Evolutionary conservation across 2,329 filamentous ascomycete species (phyloP).

Genomic region (Aciculosporium take): DNA sequence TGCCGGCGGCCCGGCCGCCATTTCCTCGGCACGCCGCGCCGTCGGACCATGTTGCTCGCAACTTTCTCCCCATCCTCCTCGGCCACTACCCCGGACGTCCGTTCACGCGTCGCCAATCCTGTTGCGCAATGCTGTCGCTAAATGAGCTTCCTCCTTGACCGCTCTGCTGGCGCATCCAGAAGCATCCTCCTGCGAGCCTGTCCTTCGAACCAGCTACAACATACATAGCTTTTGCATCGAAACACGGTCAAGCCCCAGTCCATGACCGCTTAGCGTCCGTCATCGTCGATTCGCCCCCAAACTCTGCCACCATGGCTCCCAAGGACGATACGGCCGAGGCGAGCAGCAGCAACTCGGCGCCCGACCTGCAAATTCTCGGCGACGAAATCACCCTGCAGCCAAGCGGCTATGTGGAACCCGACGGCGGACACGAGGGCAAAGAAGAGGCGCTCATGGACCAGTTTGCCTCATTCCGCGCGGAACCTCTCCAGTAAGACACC

Average conservation of each 20-base stretch:
- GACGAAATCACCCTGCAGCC: conserved; percentile 63
- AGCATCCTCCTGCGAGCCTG: neutral
- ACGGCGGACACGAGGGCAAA: conserved; percentile 33
- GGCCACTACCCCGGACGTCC: no score
- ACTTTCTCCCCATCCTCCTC: neutral
- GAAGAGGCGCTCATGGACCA: conserved; percentile 64
- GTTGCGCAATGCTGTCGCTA: conserved; percentile 1
- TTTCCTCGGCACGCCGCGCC: neutral
- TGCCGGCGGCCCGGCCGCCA: no score
- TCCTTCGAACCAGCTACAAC: neutral
- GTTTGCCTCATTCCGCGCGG: conserved; percentile 72
- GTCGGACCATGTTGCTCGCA: neutral
- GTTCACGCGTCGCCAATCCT: neutral
- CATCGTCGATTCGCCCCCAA: neutral
- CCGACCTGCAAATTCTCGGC: conserved; percentile 65
- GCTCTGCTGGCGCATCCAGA: neutral
- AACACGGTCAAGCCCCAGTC: neutral
- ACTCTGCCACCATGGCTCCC: conserved; percentile 16
- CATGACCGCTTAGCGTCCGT: neutral
- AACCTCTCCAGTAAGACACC: conserved; percentile 40
- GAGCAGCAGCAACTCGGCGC: conserved; percentile 34
- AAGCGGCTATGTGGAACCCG: conserved; percentile 48
- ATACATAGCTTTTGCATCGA: neutral
- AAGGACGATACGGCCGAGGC: conserved; percentile 17
- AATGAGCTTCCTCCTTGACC: neutral